Base-by-base conservation (phyloP, 75 land plant genomes). In the Cunninghamia lanceolata region DNA sequence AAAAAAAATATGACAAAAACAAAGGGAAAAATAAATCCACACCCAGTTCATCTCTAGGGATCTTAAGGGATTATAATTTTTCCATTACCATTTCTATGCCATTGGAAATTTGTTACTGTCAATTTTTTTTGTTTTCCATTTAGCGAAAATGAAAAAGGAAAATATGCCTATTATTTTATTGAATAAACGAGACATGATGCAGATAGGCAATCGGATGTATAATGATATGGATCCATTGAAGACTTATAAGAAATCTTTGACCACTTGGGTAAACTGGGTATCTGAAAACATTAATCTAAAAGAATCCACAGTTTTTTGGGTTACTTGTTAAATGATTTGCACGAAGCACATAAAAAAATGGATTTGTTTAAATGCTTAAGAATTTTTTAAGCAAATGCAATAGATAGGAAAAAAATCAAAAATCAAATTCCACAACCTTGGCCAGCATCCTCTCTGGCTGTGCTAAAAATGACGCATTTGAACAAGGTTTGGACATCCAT, bases 211-310 rank as follows among this genome's bases (percentile, higher is more conserved):
- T 3, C 53, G 86, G 42, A 1, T 83, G 11, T 87, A 84, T 79
- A 87, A 85, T 34, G 91, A 89, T 39, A 90, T 94, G 96, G 87
- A 92, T 78, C 86, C 89, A 17, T 1, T 88, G 81, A 53, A 90
- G 32, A 94, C 94, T 66, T 95, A 86, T 78, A 84, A 82, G 35
- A 92, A 90, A 82, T 94, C 91, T 14, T 45, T 95, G 56, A 76
- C 73, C 3, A 95, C 96, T 8, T 95, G 96, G 96, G 93, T 92
- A 0, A 84, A 93, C 47, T 95, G 96, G 96, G 89, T 95, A 38
- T 84, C 89, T 79, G 11, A n/a, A 53, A 79, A 88, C 42, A 87
- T 94, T 3, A 87, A 94, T 87, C 75, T 93, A 21, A 45, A 42
- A 11, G 88, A 86, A 54, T 91, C 93, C 35, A 88, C 84, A 38